Evolutionary conservation across 805 yeast genomes (phyloP).

Genomic region (Diddensiella transvaalensis): DNA sequence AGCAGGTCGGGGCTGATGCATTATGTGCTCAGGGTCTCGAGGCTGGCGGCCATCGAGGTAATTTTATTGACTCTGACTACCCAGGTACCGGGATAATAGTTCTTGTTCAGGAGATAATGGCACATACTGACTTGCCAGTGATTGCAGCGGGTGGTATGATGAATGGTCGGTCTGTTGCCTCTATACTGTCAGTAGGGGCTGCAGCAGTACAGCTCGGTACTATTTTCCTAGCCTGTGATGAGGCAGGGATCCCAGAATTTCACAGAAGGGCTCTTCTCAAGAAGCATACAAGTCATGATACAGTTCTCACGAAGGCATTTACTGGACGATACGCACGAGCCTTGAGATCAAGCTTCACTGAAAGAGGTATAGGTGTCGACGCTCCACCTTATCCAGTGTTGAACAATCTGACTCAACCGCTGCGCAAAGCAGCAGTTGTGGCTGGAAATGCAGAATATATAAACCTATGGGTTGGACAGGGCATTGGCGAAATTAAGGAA

Average conservation of each 20-base stretch:
- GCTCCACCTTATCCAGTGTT: conserved; percentile 23
- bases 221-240: conserved; percentile 41
- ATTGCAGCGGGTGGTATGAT: conserved; percentile 56
- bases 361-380: conserved; percentile 4
- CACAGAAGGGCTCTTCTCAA: conserved; percentile 11
- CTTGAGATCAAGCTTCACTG: conserved; percentile 15
- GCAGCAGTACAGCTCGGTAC: conserved; percentile 58
- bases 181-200: conserved; percentile 42
- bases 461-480: conserved; percentile 23
- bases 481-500: conserved; percentile 11
- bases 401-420: conserved; percentile 23
- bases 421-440: conserved; percentile 16
- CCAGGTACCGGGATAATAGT: conserved; percentile 34
- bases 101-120: conserved; percentile 24
- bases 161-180: conserved; percentile 32
- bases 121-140: conserved; percentile 19
- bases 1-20: conserved; percentile 42
- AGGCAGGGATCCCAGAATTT: conserved; percentile 25
- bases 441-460: conserved; percentile 7
- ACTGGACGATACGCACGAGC: conserved; percentile 26
- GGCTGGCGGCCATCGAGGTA: conserved; percentile 66
- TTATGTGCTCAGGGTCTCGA: conserved; percentile 55
- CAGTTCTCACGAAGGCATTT: conserved; percentile 20
- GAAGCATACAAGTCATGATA: conserved; percentile 11
- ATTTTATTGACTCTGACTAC: conserved; percentile 36